Percentiles rank a stretch among this genome's conserved stretches.
phyloP scores from a whole-genome alignment of 768 basidiomycete species.

The Neoboletus brunneissimus region DNA sequence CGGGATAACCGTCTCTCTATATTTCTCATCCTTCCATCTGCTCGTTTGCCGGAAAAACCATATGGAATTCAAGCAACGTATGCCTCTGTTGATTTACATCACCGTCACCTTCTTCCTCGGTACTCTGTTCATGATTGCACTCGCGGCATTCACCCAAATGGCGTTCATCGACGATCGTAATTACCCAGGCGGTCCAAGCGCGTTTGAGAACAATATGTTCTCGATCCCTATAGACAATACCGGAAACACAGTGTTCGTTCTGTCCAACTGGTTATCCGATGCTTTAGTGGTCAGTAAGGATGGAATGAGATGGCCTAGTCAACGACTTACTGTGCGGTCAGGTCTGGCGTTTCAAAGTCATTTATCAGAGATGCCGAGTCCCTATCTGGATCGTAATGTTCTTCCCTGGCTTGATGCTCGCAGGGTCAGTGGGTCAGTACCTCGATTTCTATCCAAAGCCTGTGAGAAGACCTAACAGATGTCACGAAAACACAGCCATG shows the following conservation, averaged over 20 bases:
- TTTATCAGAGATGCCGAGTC: constrained; percentile 7
- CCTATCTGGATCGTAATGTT: constrained; percentile 9
- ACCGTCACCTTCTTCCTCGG: constrained; percentile 3
- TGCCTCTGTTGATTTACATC: constrained; percentile 7
- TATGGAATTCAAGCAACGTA: background rate
- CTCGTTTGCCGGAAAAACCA: constrained; percentile 4
- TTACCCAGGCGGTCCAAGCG: constrained; percentile 32
- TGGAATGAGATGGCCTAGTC: background rate
- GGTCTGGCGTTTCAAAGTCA: constrained; percentile 21
- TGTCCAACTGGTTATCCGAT: constrained; percentile 19
- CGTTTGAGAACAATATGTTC: constrained; percentile 22
- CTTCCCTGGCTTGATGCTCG: constrained; percentile 10
- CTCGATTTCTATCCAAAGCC: background rate
- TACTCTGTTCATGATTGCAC: constrained; percentile 17
- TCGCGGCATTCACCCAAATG: constrained; percentile 25
- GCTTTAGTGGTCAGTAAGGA: constrained; percentile 15
- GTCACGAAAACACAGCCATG: background rate
- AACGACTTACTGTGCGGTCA: background rate
- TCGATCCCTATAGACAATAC: constrained; percentile 16
- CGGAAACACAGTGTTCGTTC: constrained; percentile 10
- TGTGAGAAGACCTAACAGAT: background rate
- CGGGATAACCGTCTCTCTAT: constrained; percentile 5
- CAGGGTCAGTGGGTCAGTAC: constrained; percentile 7
- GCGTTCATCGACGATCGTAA: constrained; percentile 33
- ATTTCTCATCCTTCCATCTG: constrained; percentile 9